A percentile compares a stretch with the other conserved stretches of the same genome.
Conservation (phyloP, 2,329 filamentous ascomycete species). For the Aspergillus jensenii region DNA sequence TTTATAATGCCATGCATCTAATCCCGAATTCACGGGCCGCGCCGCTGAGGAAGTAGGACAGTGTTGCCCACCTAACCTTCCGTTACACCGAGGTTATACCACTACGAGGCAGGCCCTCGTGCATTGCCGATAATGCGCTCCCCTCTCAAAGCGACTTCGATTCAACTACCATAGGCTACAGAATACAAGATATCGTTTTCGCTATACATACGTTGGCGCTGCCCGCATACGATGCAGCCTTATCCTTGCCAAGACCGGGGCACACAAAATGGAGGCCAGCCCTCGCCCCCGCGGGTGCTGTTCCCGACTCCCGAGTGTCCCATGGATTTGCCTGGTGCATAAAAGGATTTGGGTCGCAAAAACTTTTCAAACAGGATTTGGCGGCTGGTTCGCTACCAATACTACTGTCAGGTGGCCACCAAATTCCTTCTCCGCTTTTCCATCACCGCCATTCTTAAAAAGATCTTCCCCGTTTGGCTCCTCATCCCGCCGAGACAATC, state of each 20-base stretch:
- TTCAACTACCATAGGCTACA: not conserved
- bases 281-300: not conserved
- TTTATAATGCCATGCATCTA: not conserved
- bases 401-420: constrained; percentile 6
- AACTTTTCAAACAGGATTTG: not conserved
- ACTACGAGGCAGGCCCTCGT: not conserved
- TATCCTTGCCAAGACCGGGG: constrained; percentile 2
- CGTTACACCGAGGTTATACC: not conserved
- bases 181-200: not conserved
- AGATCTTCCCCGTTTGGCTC: not conserved
- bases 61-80: not conserved
- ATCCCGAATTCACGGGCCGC: too few relatives aligned
- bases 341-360: constrained; percentile 4
- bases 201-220: not conserved
- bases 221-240: not conserved
- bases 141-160: too few relatives aligned
- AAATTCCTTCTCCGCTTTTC: constrained; percentile 5
- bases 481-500: not conserved
- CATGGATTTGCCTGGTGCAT: not conserved
- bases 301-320: not conserved
- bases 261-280: constrained; percentile 4
- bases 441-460: not conserved
- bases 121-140: not conserved
- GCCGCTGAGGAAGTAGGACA: not conserved
- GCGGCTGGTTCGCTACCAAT: constrained; percentile 1